A percentile compares a stretch with the other conserved stretches of the same genome.
phyloP scores from a whole-genome alignment of 1,139 yeast species.

The Debaryomyces robertsiae region DNA sequence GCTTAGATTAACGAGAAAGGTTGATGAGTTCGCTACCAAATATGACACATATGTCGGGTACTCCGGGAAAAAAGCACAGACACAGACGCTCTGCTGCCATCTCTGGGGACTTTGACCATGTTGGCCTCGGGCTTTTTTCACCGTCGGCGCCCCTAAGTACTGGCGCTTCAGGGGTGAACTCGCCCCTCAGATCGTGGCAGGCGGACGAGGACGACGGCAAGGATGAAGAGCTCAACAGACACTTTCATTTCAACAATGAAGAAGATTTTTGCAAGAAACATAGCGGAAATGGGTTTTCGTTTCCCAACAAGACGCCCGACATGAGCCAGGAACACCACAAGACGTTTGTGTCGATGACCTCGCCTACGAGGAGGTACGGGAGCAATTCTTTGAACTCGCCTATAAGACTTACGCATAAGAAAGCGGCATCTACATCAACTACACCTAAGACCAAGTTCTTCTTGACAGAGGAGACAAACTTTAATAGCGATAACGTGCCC shows the following conservation, averaged over 20 bases:
- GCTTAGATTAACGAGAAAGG: background rate
- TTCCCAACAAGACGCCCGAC: conserved; percentile 31
- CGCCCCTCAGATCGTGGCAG: background rate
- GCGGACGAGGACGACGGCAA: conserved; percentile 5
- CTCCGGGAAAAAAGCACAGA: conserved; percentile 49
- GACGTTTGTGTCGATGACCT: conserved; percentile 6
- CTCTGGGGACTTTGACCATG: conserved; percentile 67
- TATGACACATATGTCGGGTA: conserved; percentile 15
- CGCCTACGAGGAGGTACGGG: conserved; percentile 12
- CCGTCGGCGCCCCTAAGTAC: conserved; percentile 17
- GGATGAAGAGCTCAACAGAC: conserved; percentile 24
- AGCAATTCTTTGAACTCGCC: conserved; percentile 36
- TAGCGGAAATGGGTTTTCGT: conserved; percentile 26
- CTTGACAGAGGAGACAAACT: conserved; percentile 35
- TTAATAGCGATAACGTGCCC: conserved; percentile 47
- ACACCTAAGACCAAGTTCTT: conserved; percentile 30
- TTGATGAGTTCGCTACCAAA: conserved; percentile 19
- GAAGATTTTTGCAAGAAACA: conserved; percentile 37
- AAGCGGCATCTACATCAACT: conserved; percentile 23
- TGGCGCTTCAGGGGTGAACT: background rate
- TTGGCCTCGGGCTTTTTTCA: conserved; percentile 43
- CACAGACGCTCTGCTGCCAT: conserved; percentile 74
- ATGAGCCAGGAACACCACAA: conserved; percentile 9
- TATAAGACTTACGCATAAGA: conserved; percentile 31
- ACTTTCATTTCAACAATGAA: conserved; percentile 36